Conservation (phyloP, 768 basidiomycete genomes). For the Leucogyrophana mollusca region DNA sequence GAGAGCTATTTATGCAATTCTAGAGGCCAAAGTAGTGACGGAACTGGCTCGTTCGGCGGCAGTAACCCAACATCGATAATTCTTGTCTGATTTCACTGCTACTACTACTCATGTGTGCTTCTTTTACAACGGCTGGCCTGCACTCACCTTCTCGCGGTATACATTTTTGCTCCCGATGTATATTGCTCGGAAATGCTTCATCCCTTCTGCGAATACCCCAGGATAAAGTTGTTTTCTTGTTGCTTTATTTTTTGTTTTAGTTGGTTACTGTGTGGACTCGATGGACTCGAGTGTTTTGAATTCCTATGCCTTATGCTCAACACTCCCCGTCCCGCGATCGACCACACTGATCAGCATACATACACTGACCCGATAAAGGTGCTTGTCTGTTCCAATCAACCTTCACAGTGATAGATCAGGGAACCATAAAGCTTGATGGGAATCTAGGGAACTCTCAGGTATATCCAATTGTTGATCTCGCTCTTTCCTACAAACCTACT, state of each 20-base stretch:
- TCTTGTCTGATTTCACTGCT: conserved; percentile 8
- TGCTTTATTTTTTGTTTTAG: neutral
- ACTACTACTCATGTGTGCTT: conserved; percentile 4
- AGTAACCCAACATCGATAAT: neutral
- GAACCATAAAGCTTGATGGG: too few species aligned
- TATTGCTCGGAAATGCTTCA: conserved; percentile 13
- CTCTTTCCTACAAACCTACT: too few species aligned
- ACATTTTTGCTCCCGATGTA: conserved; percentile 5
- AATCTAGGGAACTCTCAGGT: too few species aligned
- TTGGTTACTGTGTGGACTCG: too few species aligned
- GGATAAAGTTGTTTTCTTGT: conserved; percentile 5
- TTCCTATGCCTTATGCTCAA: too few species aligned
- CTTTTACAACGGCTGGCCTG: conserved; percentile 25
- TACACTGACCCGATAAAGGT: too few species aligned
- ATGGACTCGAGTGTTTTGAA: too few species aligned
- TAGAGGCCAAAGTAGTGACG: conserved; percentile 18
- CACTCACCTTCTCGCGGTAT: conserved; percentile 6
- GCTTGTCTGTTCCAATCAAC: too few species aligned
- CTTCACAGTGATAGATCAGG: too few species aligned
- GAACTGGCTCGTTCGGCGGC: conserved; percentile 7
- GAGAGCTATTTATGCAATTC: conserved; percentile 24
- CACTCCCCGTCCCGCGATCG: too few species aligned
- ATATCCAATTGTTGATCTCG: too few species aligned
- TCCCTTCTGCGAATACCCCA: conserved; percentile 2
- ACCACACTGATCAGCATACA: too few species aligned